Evolutionary conservation across 1,284 basidiomycete genomes (phyloP).

Genomic region (Moniliophthora roreri): DNA sequence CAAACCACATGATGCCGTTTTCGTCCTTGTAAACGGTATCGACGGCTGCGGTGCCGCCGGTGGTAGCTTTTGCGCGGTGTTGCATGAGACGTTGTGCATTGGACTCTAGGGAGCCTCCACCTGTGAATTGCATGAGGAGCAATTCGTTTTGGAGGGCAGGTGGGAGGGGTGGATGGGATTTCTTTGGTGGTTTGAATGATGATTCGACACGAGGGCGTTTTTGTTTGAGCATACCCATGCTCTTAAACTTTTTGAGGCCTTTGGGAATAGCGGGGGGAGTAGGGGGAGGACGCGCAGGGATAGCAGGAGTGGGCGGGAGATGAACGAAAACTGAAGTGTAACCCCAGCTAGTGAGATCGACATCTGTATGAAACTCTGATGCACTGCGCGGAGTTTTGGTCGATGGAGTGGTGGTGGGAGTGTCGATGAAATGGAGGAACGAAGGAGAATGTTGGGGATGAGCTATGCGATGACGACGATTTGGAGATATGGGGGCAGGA

Average conservation of each 20-base stretch:
- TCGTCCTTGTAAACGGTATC: slow-evolving; percentile 56
- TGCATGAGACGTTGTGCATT: slow-evolving; percentile 55
- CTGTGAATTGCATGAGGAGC: slow-evolving; percentile 63
- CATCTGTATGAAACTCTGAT: slow-evolving; percentile 46
- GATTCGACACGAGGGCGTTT: too few relatives aligned
- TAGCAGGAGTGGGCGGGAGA: slow-evolving; percentile 49
- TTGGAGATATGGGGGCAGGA: slow-evolving; percentile 50
- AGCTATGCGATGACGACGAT: slow-evolving; percentile 10
- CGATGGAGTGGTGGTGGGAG: slow-evolving; percentile 35
- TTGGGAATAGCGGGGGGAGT: slow-evolving; percentile 14
- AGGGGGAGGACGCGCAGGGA: slow-evolving; percentile 27
- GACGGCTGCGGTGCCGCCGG: slow-evolving; percentile 25
- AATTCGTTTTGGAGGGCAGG: slow-evolving; percentile 62
- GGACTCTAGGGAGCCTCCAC: slow-evolving; percentile 58
- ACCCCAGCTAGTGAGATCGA: slow-evolving; percentile 56
- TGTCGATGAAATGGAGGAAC: slow-evolving; percentile 40
- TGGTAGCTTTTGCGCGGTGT: slow-evolving; percentile 44
- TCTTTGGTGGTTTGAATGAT: too few relatives aligned
- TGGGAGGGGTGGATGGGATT: slow-evolving; percentile 26
- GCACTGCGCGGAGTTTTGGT: slow-evolving; percentile 31
- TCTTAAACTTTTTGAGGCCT: slow-evolving; percentile 40
- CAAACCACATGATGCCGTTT: slow-evolving; percentile 62
- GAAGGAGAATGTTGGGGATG: slow-evolving; percentile 35
- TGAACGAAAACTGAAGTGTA: slow-evolving; percentile 67
- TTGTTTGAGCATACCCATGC: slow-evolving; percentile 37